These are phyloP conservation scores for Myxozyma neglecta DNA, from an alignment of 805 yeast genomes.

Conservation along the genomic window DNA sequence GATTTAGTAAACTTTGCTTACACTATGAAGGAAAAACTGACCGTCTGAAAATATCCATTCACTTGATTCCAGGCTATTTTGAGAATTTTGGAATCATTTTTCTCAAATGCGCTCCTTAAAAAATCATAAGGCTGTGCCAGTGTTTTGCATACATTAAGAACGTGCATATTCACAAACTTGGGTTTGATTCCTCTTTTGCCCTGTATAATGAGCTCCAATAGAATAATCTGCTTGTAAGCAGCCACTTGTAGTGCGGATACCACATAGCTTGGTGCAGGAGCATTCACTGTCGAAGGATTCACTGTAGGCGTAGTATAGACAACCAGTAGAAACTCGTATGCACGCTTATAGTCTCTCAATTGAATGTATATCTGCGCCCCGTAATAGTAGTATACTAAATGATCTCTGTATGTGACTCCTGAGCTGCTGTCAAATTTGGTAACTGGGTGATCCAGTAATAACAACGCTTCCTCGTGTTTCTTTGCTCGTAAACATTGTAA, in stretches of 20 bases:
- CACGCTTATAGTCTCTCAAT: conserved; percentile 18
- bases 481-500: conserved; percentile 11
- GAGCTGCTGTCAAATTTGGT: conserved; percentile 10
- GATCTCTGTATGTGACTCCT: conserved; percentile 21
- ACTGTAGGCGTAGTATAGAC: background rate
- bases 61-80: conserved; percentile 23
- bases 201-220: conserved; percentile 14
- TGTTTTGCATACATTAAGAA: conserved; percentile 4
- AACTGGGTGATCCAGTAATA: conserved; percentile 7
- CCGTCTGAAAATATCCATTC: conserved; percentile 1
- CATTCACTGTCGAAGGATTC: background rate
- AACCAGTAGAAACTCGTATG: conserved; percentile 23
- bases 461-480: conserved; percentile 4
- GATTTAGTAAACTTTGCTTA: background rate
- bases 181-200: conserved; percentile 17
- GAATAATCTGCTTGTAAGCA: conserved; percentile 25
- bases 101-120: conserved; percentile 20
- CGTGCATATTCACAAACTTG: conserved; percentile 13
- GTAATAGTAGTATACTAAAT: conserved; percentile 28
- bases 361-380: conserved; percentile 22
- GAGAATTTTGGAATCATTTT: conserved; percentile 12
- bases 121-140: conserved; percentile 25
- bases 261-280: conserved; percentile 3
- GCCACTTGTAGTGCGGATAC: conserved; percentile 23
- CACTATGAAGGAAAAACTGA: background rate